Evolutionary conservation across 345 rosid species (phyloP).

Genomic region (Lepidium didymum): DNA sequence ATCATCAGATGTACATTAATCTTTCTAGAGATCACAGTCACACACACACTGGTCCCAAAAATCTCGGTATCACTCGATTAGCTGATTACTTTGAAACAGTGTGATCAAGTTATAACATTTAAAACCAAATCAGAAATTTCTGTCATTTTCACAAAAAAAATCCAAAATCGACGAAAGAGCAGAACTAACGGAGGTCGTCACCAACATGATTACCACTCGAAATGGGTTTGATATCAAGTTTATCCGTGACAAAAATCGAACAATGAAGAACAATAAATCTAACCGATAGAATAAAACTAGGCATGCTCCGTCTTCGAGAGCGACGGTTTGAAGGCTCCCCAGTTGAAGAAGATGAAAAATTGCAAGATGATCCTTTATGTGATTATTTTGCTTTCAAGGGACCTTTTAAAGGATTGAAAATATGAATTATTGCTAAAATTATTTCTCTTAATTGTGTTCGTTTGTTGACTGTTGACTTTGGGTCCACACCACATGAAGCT

Average conservation of each 20-base stretch:
- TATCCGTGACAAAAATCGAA: neutral
- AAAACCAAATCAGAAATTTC: too few species aligned
- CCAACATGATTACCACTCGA: neutral
- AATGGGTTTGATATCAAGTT: neutral
- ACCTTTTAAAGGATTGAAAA: neutral
- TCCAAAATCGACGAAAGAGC: neutral
- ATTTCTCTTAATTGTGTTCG: neutral
- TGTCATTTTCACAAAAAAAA: neutral
- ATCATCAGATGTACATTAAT: neutral
- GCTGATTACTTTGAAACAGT: neutral
- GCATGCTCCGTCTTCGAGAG: constrained; percentile 63
- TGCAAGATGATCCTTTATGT: neutral
- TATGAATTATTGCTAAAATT: neutral
- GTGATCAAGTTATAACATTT: neutral
- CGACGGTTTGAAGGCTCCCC: neutral
- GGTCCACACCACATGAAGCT: too few species aligned
- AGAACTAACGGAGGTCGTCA: neutral
- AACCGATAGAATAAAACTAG: constrained; percentile 56
- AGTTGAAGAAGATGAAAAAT: constrained; percentile 35
- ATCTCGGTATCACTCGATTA: too few species aligned
- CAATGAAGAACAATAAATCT: neutral
- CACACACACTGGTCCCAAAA: too few species aligned
- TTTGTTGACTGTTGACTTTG: constrained; percentile 11
- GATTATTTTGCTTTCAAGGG: neutral
- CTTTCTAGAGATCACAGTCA: neutral